Percentiles rank a stretch among this genome's conserved stretches.
Evolutionary conservation across 1,284 basidiomycete genomes (phyloP).

Genomic region (Mycena sp.): DNA sequence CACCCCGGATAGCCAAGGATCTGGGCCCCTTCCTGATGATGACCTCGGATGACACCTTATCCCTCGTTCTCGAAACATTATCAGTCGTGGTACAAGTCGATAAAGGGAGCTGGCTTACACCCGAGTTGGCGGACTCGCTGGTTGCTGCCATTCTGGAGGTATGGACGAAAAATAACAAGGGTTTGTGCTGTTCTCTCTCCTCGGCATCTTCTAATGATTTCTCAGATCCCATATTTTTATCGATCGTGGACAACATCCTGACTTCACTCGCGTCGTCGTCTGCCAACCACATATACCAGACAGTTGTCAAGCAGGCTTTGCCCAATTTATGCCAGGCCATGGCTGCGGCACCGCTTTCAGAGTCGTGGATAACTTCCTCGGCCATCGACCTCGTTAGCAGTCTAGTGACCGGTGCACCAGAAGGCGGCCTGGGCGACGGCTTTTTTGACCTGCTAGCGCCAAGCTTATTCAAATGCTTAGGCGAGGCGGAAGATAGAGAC

Average conservation of each 20-base stretch:
- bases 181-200: constrained; percentile 45
- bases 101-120: constrained; percentile 74
- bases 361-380: constrained; percentile 77
- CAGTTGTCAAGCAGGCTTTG: constrained; percentile 77
- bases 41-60: constrained; percentile 89
- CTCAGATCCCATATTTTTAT: constrained; percentile 89
- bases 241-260: constrained; percentile 87
- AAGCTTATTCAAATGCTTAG: constrained; percentile 76
- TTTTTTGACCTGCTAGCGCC: constrained; percentile 81
- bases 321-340: constrained; percentile 79
- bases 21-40: constrained; percentile 86
- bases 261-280: constrained; percentile 72
- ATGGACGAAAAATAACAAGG: constrained; percentile 88
- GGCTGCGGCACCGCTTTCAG: constrained; percentile 61
- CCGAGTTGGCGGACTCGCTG: constrained; percentile 70
- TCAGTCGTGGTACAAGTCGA: constrained; percentile 82
- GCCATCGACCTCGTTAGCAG: constrained; percentile 85
- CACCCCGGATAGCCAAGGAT: constrained; percentile 81
- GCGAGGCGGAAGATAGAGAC: constrained; percentile 81
- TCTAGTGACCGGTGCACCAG: constrained; percentile 72
- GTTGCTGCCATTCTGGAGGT: constrained; percentile 76
- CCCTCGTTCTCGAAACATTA: constrained; percentile 90
- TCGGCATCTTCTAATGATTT: constrained; percentile 4
- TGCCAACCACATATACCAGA: constrained; percentile 69
- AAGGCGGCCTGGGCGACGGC: constrained; percentile 77